Conservation (phyloP, 2,329 filamentous ascomycete genomes). For the Purpureocillium lavendulum region DNA sequence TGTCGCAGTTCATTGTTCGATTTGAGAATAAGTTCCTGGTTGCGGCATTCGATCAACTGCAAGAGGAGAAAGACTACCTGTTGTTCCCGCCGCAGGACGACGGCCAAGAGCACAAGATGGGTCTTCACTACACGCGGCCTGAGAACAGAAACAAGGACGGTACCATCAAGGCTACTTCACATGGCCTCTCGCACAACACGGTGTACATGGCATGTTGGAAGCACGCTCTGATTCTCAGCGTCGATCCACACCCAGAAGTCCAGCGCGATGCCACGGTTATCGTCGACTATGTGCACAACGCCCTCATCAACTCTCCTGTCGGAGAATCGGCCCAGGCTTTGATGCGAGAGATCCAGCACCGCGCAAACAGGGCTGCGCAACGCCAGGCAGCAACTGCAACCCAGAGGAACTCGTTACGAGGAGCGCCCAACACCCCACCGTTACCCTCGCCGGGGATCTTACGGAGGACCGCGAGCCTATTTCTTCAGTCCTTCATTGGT, state of each 20-base stretch:
- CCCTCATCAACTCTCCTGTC: constrained; percentile 69
- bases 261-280: constrained; percentile 78
- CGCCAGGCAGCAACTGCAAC: constrained; percentile 31
- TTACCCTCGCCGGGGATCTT: constrained; percentile 49
- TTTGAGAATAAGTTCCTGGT: constrained; percentile 92
- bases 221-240: constrained; percentile 79
- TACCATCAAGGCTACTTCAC: constrained; percentile 45
- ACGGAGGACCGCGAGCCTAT: constrained; percentile 54
- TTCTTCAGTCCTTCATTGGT: constrained; percentile 51
- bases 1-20: constrained; percentile 82
- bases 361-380: constrained; percentile 37
- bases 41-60: constrained; percentile 80
- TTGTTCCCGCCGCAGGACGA: constrained; percentile 46
- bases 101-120: constrained; percentile 51
- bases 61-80: constrained; percentile 70
- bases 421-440: constrained; percentile 30
- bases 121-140: constrained; percentile 50
- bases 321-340: constrained; percentile 60
- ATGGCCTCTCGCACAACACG: constrained; percentile 71
- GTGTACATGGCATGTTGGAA: constrained; percentile 94
- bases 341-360: constrained; percentile 63
- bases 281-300: constrained; percentile 75
- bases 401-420: constrained; percentile 34
- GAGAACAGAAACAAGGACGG: constrained; percentile 50
- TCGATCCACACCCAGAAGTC: constrained; percentile 91